Percentiles rank a stretch among this genome's conserved stretches.
phyloP scores from a whole-genome alignment of 805 yeast genomes.

The Lachancea kluyveri region DNA sequence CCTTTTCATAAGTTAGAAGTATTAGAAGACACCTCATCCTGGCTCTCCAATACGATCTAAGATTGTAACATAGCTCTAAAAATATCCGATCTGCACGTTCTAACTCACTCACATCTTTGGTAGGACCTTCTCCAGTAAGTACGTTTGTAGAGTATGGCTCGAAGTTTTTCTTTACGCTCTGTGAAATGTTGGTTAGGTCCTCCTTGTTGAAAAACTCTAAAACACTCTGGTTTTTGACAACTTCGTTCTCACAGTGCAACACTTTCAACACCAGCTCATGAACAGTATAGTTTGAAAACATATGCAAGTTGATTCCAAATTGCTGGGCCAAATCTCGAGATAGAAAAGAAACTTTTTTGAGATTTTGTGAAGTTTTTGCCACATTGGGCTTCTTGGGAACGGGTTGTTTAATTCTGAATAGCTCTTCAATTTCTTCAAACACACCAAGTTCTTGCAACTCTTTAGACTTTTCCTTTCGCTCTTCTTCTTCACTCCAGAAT shows the following conservation, averaged over 20 bases:
- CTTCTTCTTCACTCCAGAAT: constrained; percentile 49
- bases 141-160: constrained; percentile 59
- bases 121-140: constrained; percentile 26
- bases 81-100: constrained; percentile 68
- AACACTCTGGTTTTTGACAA: constrained; percentile 49
- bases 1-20: constrained; percentile 53
- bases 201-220: constrained; percentile 66
- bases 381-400: constrained; percentile 31
- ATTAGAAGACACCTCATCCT: constrained; percentile 59
- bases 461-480: constrained; percentile 36
- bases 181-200: constrained; percentile 54
- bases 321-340: constrained; percentile 73
- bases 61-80: constrained; percentile 59
- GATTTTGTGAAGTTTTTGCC: constrained; percentile 18
- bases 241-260: constrained; percentile 51
- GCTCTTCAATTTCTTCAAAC: constrained; percentile 54
- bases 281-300: constrained; percentile 47
- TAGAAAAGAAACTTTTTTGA: constrained; percentile 47
- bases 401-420: constrained; percentile 46
- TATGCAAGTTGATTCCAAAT: constrained; percentile 71
- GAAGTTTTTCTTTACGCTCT: constrained; percentile 46
- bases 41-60: constrained; percentile 66
- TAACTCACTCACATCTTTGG: constrained; percentile 47
- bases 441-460: constrained; percentile 55
- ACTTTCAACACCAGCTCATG: constrained; percentile 50